Evolutionary conservation across 1,139 yeast species (phyloP).

Genomic region (Pichia sp.): DNA sequence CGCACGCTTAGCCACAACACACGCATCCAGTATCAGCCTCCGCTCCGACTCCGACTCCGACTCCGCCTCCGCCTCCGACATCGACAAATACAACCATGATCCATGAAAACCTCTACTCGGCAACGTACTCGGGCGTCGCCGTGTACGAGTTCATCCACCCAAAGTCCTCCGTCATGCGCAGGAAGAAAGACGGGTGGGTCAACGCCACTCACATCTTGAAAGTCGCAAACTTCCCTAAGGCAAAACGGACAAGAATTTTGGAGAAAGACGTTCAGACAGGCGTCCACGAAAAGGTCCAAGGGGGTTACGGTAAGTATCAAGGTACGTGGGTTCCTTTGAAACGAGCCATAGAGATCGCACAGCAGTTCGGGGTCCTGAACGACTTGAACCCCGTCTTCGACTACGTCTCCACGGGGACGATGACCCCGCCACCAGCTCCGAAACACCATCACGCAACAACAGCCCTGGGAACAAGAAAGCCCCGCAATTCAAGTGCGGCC

Average conservation of each 20-base stretch:
- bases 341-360: constrained; percentile 53
- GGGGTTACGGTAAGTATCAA: constrained; percentile 95
- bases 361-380: constrained; percentile 66
- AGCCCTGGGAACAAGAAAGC: constrained; percentile 28
- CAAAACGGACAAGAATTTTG: constrained; percentile 83
- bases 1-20: no score
- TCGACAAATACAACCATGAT: constrained; percentile 20
- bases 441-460: constrained; percentile 75
- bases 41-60: not conserved
- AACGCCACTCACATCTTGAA: constrained; percentile 97
- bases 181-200: constrained; percentile 89
- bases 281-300: constrained; percentile 87
- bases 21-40: no score
- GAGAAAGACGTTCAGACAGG: constrained; percentile 90
- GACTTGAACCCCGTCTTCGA: constrained; percentile 66
- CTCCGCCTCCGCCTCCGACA: no score
- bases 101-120: constrained; percentile 54
- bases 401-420: constrained; percentile 53
- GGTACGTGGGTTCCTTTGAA: constrained; percentile 95
- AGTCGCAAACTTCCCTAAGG: constrained; percentile 92
- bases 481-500: constrained; percentile 9
- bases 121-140: constrained; percentile 81
- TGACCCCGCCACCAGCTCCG: constrained; percentile 73
- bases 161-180: constrained; percentile 87
- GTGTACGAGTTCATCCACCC: constrained; percentile 82